Evolutionary conservation across 1,284 basidiomycete genomes (phyloP), one percentile per base, ranked within the genome.

Genomic region (Fomitopsis schrenkii): DNA sequence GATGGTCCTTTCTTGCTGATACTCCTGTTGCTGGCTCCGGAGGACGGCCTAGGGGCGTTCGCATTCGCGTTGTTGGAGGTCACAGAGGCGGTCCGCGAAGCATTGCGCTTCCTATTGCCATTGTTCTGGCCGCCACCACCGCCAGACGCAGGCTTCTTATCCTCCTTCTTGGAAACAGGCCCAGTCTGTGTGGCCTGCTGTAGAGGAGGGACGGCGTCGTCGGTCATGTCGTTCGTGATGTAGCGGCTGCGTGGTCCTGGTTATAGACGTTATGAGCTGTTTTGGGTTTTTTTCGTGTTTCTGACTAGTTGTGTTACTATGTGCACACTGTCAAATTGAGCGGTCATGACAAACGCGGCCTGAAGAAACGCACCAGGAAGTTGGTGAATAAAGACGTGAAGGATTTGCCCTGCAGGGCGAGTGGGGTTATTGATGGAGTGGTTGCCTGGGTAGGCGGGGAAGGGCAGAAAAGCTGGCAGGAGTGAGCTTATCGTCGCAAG

Each of bases 361-460:
- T 54, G 35, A 19, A 22, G 26, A 53, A 41, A 65, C 74, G 60
- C 62, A 86, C 84, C 79, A 82, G 77, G 72, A 73, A 79, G 76
- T 77, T 81, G 80, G 78, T 71, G 69, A 70, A 76, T 76, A 70
- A 74, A 68, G 69, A 69, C 78, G 82, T 79, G 79, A 81, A 75
- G 86, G 82, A 83, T 87, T 86, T 92, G 90, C 90, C 90, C 88
- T 90, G 89, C 81, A 79, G 90, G 89, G 90, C 90, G 79, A 85
- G 89, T 92, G 89, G 80, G 86, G 78, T 76, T 73, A 54, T 77
- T 75, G 80, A 80, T 76, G 79, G 75, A 77, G 81, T 83, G 83
- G 73, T 77, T 83, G 83, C 83, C 83, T 80, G 73, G 76, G 73
- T 76, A 81, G 83, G 81, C 81, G 79, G 59, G 59, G 50, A 60